Evolutionary conservation across 2,329 filamentous ascomycete genomes (phyloP).

Genomic region (Fusarium virguliforme): DNA sequence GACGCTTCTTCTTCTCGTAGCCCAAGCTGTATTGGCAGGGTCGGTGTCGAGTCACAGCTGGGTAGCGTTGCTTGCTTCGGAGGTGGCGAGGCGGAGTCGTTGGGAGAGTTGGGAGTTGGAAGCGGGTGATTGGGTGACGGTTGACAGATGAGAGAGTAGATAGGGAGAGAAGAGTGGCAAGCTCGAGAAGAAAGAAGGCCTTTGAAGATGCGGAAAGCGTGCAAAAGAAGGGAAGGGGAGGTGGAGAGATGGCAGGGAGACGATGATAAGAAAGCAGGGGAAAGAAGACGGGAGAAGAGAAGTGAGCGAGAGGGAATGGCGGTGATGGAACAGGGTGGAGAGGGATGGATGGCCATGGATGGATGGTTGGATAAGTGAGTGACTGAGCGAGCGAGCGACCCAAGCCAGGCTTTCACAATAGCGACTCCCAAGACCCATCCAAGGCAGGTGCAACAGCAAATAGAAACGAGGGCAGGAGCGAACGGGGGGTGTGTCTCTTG

Average conservation of each 20-base stretch:
- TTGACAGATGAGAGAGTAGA: slow-evolving; percentile 40
- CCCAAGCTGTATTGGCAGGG: slow-evolving; percentile 33
- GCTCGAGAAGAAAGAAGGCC: slow-evolving; percentile 58
- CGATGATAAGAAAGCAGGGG: slow-evolving; percentile 55
- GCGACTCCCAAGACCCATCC: slow-evolving; percentile 36
- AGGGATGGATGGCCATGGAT: slow-evolving; percentile 56
- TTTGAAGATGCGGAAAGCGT: slow-evolving; percentile 54
- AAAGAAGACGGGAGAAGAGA: slow-evolving; percentile 54
- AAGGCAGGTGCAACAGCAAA: slow-evolving; percentile 35
- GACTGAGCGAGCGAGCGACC: slow-evolving; percentile 31
- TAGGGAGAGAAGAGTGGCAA: slow-evolving; percentile 52
- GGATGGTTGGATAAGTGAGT: slow-evolving; percentile 49
- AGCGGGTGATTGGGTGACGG: slow-evolving; percentile 35
- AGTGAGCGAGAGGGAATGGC: slow-evolving; percentile 56
- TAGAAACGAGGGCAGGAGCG: slow-evolving; percentile 28
- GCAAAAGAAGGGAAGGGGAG: slow-evolving; percentile 54
- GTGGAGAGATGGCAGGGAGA: slow-evolving; percentile 53
- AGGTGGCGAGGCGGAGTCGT: slow-evolving; percentile 47
- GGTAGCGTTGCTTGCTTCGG: slow-evolving; percentile 48
- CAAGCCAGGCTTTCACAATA: slow-evolving; percentile 34
- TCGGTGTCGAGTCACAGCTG: slow-evolving; percentile 45
- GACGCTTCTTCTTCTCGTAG: slow-evolving; percentile 57
- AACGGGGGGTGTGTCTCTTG: slow-evolving; percentile 40
- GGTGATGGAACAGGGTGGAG: slow-evolving; percentile 57
- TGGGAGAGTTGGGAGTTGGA: slow-evolving; percentile 25